Base-by-base conservation (phyloP, 2,329 filamentous ascomycete genomes). In the Cladosporium sp. region DNA sequence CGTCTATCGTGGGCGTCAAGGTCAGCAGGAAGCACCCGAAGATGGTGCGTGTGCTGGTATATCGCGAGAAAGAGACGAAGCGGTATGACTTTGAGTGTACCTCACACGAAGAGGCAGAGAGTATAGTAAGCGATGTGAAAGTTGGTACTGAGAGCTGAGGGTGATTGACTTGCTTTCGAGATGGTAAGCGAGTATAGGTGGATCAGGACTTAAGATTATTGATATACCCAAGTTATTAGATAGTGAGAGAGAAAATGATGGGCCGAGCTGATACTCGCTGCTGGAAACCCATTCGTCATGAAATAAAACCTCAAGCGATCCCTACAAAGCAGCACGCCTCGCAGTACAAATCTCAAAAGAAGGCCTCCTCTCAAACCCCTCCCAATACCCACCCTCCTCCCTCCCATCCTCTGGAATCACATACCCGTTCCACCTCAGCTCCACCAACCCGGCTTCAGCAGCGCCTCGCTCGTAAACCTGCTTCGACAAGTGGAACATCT, bases 11-110 rank as follows among this genome's bases (percentile, higher is more conserved):
- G 18, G 91, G 91, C 2, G 92, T 90, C 75, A 94, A 93, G 76
- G 89, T 93, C 57, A 89, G 88, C 63, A 84, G 91, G 72, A 90
- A 91, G 73, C 91, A 94, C 75, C 91, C 91, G 1, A 90, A 88
- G 65, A 90, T 92, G 74, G 91, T 95, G 76, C 89, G 93, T 78
- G 89, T 92, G 26, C 82, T 92, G 62, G 89, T 94, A 25, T 93
- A 90, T 77, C 89, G 88, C 75, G 87, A 89, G 58, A 86, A 88
- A 1, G 91, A 93, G 79, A 89, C 85, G 67, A 94, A 94, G 79
- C 80, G 91, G 67, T 95, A 95, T 77, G 91, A 95, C 70, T 95
- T 95, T 75, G 91, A 94, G 78, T 88, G 91, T n/a, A 86, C 85
- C 69, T 89, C 82, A 69, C 82, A 84, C 13, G 86, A 88, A 32